A percentile compares a stretch with the other conserved stretches of the same genome.
Evolutionary conservation across 2,329 filamentous ascomycete genomes (phyloP).

Genomic region (Juglanconis sp.): DNA sequence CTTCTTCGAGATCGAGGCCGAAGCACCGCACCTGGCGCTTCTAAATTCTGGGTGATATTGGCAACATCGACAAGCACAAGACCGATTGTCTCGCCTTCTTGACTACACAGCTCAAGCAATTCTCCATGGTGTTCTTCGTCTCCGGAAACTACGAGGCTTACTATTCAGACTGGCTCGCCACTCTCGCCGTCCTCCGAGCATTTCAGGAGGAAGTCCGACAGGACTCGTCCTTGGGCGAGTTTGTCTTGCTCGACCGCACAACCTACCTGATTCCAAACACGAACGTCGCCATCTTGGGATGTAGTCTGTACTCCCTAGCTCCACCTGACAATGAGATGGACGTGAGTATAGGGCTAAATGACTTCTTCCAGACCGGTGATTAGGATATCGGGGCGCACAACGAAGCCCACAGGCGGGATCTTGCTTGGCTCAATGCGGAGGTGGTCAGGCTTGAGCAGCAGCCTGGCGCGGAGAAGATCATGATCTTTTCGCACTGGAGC

Average conservation of each 20-base stretch:
- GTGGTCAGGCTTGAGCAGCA: constrained; percentile 26
- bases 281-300: constrained; percentile 30
- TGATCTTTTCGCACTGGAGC: constrained; percentile 42
- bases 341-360: constrained; percentile 44
- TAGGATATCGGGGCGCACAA: constrained; percentile 39
- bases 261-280: constrained; percentile 24
- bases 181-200: constrained; percentile 25
- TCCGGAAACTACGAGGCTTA: constrained; percentile 58
- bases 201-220: constrained; percentile 29
- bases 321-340: constrained; percentile 31
- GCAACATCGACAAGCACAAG: constrained; percentile 38
- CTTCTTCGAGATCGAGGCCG: constrained; percentile 43
- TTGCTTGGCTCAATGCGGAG: constrained; percentile 41
- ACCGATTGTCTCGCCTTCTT: constrained; percentile 45
- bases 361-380: constrained; percentile 46
- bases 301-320: constrained; percentile 46
- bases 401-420: constrained; percentile 34
- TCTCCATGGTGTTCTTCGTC: constrained; percentile 49
- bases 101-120: constrained; percentile 43
- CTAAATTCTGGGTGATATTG: constrained; percentile 57
- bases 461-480: constrained; percentile 23
- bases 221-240: constrained; percentile 31
- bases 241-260: constrained; percentile 36
- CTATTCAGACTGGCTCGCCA: constrained; percentile 33
- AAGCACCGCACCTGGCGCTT: constrained; percentile 50